Evolutionary conservation across 768 basidiomycete genomes (phyloP), one percentile per base, ranked within the genome.

Genomic region (Mycena indigotica): DNA sequence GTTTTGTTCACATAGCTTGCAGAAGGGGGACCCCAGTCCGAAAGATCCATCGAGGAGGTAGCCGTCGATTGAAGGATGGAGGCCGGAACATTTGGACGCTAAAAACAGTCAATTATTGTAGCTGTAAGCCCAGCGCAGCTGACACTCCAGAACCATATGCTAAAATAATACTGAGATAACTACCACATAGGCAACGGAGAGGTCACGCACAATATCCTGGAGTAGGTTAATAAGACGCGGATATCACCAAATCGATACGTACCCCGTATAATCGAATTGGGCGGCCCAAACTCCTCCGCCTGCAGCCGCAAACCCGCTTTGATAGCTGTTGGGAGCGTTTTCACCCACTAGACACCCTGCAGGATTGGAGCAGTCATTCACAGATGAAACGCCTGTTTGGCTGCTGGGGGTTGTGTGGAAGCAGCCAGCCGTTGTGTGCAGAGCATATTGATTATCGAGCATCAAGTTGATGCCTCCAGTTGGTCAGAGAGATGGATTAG

Each of bases 391-490:
- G 29, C 86, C 87, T 16, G 80, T 72, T 77, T 84, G 69, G 67
- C 69, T 28, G 60, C 73, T 50, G 65, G 75, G 58, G 67, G 70
- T 59, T 68, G 77, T 39, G 67, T 65, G 28, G 12, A 67, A 60
- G 61, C 79, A 82, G 3, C 79, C 79, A 3, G 66, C 67, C 0
- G 69, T 78, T 0, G 91, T 88, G 67, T 95, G 93, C n/a, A 95
- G 72, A 0, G 92, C 82, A 73, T 89, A 84, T 67, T 91, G 90
- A 63, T 92, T 92, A 61, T 77, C 73, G 6, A 74, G 71, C 71
- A 86, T 83, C 50, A 80, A 65, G 72, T 96, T 95, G 61, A 95
- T 90, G 10, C 84, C 89, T 70, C 95, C 94, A 54, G 95, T 84
- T 8, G 15, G 21, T 44, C 15, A 44, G 28, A 91, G 89, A 65